phyloP scores from a whole-genome alignment of 768 basidiomycete genomes.

The Pleurotus sapidus region DNA sequence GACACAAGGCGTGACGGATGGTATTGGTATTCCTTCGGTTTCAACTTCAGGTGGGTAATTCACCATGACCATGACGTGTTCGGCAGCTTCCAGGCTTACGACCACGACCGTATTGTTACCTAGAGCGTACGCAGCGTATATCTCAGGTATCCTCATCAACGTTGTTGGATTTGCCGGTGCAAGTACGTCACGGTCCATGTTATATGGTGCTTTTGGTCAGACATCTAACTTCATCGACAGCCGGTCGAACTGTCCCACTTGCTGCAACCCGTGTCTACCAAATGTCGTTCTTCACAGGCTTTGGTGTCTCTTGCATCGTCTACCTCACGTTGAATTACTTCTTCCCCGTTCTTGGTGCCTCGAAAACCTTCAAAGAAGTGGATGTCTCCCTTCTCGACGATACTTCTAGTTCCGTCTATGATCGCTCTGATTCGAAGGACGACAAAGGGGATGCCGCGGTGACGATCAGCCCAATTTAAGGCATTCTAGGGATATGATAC shows the following conservation, averaged over 20 bases:
- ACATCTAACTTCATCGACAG: conserved; percentile 21
- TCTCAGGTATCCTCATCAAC: conserved; percentile 77
- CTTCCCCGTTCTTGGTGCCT: conserved; percentile 57
- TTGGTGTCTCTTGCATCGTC: conserved; percentile 61
- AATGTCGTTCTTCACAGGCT: conserved; percentile 85
- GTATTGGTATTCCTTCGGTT: conserved; percentile 74
- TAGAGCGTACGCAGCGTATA: conserved; percentile 65
- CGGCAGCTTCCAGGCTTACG: neutral
- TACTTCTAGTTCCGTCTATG: neutral
- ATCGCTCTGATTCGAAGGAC: neutral
- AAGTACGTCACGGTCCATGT: conserved; percentile 35
- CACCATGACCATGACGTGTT: neutral
- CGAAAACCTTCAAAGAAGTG: conserved; percentile 45
- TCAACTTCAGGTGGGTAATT: conserved; percentile 61
- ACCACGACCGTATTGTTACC: neutral
- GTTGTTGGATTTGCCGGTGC: conserved; percentile 80
- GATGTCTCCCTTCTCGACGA: conserved; percentile 35
- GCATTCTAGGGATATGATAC: neutral
- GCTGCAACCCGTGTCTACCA: conserved; percentile 73
- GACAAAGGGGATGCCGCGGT: neutral
- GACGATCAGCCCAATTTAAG: no score
- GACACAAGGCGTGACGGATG: conserved; percentile 50
- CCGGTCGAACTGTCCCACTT: conserved; percentile 59
- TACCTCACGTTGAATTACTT: conserved; percentile 59
- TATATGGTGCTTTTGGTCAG: neutral